These are phyloP conservation scores for Cercospora sojina DNA, from an alignment of 2,329 filamentous ascomycete genomes.

Conservation along the genomic window DNA sequence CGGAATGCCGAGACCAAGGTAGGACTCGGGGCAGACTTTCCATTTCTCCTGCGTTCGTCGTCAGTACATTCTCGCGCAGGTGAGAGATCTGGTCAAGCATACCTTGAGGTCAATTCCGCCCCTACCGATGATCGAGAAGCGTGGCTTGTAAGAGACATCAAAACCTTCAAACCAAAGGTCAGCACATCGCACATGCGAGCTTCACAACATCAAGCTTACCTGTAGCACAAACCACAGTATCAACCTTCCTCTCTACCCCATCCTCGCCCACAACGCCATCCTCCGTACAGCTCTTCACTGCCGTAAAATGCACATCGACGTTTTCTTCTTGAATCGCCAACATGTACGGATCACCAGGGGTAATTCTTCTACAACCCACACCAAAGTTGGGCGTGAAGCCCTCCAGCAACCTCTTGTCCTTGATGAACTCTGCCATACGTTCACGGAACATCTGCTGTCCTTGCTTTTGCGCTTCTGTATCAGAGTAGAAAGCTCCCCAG, in stretches of 20 bases:
- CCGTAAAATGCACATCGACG: slow-evolving; percentile 53
- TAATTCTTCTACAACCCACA: slow-evolving; percentile 49
- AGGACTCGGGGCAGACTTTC: slow-evolving; percentile 41
- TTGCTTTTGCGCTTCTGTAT: slow-evolving; percentile 43
- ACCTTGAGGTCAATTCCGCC: slow-evolving; percentile 42
- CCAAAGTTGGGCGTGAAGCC: slow-evolving; percentile 50
- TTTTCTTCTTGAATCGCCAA: slow-evolving; percentile 51
- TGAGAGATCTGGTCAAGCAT: not conserved
- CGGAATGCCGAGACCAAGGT: slow-evolving; percentile 45
- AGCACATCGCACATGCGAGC: not conserved
- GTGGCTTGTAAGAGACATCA: slow-evolving; percentile 45
- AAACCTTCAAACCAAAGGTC: slow-evolving; percentile 38
- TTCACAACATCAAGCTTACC: not conserved
- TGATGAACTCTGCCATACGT: slow-evolving; percentile 53
- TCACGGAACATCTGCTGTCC: slow-evolving; percentile 42
- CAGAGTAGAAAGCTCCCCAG: slow-evolving; percentile 50
- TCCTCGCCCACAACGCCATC: slow-evolving; percentile 48
- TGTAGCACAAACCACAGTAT: slow-evolving; percentile 49
- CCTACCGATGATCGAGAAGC: slow-evolving; percentile 46
- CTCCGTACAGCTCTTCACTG: slow-evolving; percentile 47
- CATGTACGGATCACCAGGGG: slow-evolving; percentile 54
- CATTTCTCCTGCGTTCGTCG: slow-evolving; percentile 37
- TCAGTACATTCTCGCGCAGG: not conserved
- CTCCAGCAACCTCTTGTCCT: slow-evolving; percentile 51
- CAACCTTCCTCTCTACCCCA: slow-evolving; percentile 43